These are phyloP conservation scores for Coemansia sp. DNA, from an alignment of 192 early-diverging fungal species.

Conservation along the genomic window DNA sequence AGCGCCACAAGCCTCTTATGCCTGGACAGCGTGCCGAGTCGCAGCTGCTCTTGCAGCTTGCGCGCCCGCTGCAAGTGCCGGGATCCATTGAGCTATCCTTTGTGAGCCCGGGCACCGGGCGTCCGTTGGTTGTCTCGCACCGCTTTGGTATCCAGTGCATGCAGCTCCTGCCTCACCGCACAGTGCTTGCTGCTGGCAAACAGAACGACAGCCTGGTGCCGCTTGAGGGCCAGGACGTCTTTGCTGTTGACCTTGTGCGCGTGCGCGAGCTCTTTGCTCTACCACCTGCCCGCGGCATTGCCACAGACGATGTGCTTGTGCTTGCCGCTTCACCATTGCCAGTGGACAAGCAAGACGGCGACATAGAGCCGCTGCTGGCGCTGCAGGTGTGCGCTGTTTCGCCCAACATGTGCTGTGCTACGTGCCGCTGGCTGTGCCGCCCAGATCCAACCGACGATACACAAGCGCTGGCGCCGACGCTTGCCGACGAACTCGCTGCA, in stretches of 20 bases:
- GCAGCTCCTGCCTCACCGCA: slow-evolving; percentile 21
- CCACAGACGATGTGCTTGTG: slow-evolving; percentile 8
- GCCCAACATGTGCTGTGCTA: no score
- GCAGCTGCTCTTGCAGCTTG: background rate
- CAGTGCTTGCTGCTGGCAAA: background rate
- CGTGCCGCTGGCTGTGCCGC: no score
- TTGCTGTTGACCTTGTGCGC: slow-evolving; percentile 5
- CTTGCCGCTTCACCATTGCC: no score
- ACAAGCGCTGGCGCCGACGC: no score
- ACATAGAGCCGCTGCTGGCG: no score
- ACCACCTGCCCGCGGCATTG: slow-evolving; percentile 27
- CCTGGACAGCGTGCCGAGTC: slow-evolving; percentile 6
- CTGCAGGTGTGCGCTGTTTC: no score
- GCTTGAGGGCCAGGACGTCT: no score
- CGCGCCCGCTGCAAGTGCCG: slow-evolving; percentile 11
- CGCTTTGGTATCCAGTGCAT: slow-evolving; percentile 31
- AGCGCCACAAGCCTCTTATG: background rate
- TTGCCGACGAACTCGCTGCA: no score
- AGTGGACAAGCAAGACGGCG: no score
- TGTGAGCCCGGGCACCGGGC: slow-evolving; percentile 34
- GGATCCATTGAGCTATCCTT: slow-evolving; percentile 34
- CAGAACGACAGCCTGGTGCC: background rate
- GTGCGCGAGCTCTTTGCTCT: slow-evolving; percentile 16
- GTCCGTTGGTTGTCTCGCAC: slow-evolving; percentile 15
- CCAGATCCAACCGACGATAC: no score